Evolutionary conservation across 192 early-diverging fungal genomes (phyloP).

Genomic region (Entomortierella lignicola): DNA sequence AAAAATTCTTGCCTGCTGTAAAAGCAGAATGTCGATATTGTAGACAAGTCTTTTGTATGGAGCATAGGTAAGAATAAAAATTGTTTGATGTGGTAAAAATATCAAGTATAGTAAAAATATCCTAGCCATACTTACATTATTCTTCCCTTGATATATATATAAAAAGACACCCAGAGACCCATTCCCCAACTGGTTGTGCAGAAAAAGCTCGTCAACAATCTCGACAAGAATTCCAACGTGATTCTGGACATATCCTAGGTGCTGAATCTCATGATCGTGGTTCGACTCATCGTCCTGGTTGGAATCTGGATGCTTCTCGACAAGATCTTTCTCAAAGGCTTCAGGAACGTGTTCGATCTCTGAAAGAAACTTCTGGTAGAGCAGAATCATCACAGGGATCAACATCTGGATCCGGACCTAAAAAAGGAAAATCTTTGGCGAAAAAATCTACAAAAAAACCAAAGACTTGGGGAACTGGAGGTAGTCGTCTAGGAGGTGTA

Average conservation of each 20-base stretch:
- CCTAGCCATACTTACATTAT: background rate
- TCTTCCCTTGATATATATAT: background rate
- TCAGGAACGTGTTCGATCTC: slow-evolving; percentile 24
- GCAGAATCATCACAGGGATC: slow-evolving; percentile 7
- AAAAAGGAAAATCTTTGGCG: slow-evolving; percentile 16
- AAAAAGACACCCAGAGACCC: slow-evolving; percentile 46
- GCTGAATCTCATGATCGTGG: slow-evolving; percentile 35
- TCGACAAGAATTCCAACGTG: slow-evolving; percentile 45
- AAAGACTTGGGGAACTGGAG: slow-evolving; percentile 39
- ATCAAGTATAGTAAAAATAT: background rate
- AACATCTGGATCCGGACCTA: slow-evolving; percentile 7
- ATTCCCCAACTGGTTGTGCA: slow-evolving; percentile 36
- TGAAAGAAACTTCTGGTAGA: slow-evolving; percentile 29
- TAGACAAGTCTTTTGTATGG: slow-evolving; percentile 41
- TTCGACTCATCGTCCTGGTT: slow-evolving; percentile 38
- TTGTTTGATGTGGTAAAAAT: too few species aligned
- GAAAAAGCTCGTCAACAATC: slow-evolving; percentile 30
- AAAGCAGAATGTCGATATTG: slow-evolving; percentile 48
- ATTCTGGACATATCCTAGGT: slow-evolving; percentile 47
- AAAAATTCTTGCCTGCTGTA: slow-evolving; percentile 47
- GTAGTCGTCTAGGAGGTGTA: slow-evolving; percentile 31
- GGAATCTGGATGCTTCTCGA: slow-evolving; percentile 26
- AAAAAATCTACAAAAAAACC: slow-evolving; percentile 27
- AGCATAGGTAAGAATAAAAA: slow-evolving; percentile 30
- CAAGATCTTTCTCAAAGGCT: slow-evolving; percentile 36